These are phyloP conservation scores for Wallacemonas collosoma DNA, from an alignment of 208 protist species.

Conservation along the genomic window DNA sequence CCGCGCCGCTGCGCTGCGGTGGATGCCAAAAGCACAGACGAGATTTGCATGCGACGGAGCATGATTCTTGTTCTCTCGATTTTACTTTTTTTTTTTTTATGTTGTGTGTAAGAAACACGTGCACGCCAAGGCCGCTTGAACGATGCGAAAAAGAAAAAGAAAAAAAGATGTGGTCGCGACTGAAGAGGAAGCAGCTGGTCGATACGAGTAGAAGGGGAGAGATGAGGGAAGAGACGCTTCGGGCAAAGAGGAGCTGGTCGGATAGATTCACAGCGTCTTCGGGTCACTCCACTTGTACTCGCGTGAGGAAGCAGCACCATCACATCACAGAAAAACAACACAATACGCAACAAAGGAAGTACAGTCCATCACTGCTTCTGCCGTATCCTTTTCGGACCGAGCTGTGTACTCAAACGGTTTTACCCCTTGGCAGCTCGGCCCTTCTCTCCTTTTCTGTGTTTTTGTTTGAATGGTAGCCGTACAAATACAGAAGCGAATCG, in stretches of 20 bases:
- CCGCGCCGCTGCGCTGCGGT: neutral
- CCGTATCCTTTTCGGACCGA: too few relatives aligned
- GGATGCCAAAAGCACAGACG: conserved; percentile 13
- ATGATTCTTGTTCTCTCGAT: conserved; percentile 13
- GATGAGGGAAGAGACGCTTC: neutral
- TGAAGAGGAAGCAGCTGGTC: conserved; percentile 12
- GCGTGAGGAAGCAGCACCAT: too few relatives aligned
- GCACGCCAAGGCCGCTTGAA: too few relatives aligned
- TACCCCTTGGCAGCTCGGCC: too few relatives aligned
- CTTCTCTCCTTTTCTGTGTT: neutral
- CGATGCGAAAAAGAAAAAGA: conserved; percentile 6
- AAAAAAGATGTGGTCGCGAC: conserved; percentile 4
- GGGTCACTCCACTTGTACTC: too few relatives aligned
- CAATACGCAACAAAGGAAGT: too few relatives aligned
- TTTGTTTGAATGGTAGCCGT: neutral
- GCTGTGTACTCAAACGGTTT: too few relatives aligned
- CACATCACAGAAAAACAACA: too few relatives aligned
- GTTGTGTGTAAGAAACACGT: conserved; percentile 1
- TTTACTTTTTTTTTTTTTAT: conserved; percentile 14
- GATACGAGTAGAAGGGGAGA: neutral
- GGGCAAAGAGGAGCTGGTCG: too few relatives aligned
- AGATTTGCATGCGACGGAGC: conserved; percentile 24
- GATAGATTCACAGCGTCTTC: too few relatives aligned
- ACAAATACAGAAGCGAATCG: neutral
- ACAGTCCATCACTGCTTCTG: too few relatives aligned